Base-by-base conservation (phyloP, 345 rosid species). In the Salix exigua region DNA sequence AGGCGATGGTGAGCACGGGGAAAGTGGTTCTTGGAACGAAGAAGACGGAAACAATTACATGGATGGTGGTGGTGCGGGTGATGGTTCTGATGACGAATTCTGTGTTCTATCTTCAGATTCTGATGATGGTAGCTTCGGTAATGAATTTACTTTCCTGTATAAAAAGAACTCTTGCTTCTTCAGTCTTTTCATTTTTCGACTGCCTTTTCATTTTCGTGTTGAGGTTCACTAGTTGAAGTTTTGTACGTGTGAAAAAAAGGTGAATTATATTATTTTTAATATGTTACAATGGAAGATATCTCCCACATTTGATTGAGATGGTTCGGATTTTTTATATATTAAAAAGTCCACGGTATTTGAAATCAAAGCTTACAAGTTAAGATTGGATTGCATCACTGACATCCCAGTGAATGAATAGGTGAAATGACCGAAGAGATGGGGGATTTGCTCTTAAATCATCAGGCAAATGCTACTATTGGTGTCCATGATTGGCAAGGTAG, bases 71-170 rank as follows among this genome's bases (percentile, higher is more conserved):
- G 66, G 33, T 26, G 26, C 11, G 31, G 72, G 44, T 5, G 23
- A 51, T 66, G 68, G 53, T 8, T 79, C 79, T 48, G 81, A 75
- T 26, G 71, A 64, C 1, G 84, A 76, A 51, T 48, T 66, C 38
- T 75, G 66, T 46, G 42, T 78, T 21, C 71, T 63, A 6, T 64
- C 86, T 53, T 80, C 83, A 10, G 86, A 85, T 70, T 80, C 84
- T 82, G 81, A 82, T 44, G 33, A 40, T 46, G 37, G 61, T 70
- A 66, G 28, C 60, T 42, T 44, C 33, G 23, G 14, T 50, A 48
- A 53, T 65, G 77, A 75, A 30, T 28, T 75, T 79, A 64, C 19
- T 17, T 23, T 71, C n/a, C 16, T 46, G 17, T 46, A 13, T 12
- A 46, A 46, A 60, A 60, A 25, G 64, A 19, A 60, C 10, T 60